phyloP scores from a whole-genome alignment of 768 basidiomycete genomes.

The Hirschioporus abietinus region DNA sequence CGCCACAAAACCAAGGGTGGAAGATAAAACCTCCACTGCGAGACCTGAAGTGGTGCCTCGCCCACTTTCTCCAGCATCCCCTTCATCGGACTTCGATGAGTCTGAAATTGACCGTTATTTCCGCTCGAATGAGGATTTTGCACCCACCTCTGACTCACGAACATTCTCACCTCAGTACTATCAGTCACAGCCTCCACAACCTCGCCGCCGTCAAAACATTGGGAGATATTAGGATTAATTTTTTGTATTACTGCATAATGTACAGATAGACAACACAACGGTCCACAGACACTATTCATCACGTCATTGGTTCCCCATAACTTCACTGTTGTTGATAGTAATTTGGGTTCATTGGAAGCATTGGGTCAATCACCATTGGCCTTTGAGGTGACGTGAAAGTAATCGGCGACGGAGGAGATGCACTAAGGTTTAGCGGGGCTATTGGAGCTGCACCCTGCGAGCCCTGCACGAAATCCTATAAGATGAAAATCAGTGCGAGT shows the following conservation, averaged over 20 bases:
- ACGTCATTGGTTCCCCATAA: not conserved
- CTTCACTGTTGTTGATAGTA: not conserved
- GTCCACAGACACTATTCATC: not conserved
- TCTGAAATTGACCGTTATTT: constrained; percentile 77
- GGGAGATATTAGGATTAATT: not conserved
- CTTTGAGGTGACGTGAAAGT: constrained; percentile 2
- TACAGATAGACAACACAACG: not conserved
- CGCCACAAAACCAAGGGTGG: constrained; percentile 13
- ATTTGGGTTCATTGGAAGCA: not conserved
- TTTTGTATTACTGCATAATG: not conserved
- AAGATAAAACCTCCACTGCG: constrained; percentile 8
- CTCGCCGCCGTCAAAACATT: not conserved
- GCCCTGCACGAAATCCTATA: constrained; percentile 12
- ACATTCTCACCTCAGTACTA: not conserved
- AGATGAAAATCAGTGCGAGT: not conserved
- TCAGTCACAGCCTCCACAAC: not conserved
- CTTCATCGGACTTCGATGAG: constrained; percentile 55
- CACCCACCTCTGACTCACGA: constrained; percentile 6
- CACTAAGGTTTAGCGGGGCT: not conserved
- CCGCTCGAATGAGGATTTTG: constrained; percentile 34
- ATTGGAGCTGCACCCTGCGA: not conserved
- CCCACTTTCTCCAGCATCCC: constrained; percentile 28
- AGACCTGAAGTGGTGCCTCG: not conserved
- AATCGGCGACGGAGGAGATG: not conserved
- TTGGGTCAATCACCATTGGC: constrained; percentile 2